phyloP scores from a whole-genome alignment of 2,329 filamentous ascomycete species.

The Amauroascus verrucosus region DNA sequence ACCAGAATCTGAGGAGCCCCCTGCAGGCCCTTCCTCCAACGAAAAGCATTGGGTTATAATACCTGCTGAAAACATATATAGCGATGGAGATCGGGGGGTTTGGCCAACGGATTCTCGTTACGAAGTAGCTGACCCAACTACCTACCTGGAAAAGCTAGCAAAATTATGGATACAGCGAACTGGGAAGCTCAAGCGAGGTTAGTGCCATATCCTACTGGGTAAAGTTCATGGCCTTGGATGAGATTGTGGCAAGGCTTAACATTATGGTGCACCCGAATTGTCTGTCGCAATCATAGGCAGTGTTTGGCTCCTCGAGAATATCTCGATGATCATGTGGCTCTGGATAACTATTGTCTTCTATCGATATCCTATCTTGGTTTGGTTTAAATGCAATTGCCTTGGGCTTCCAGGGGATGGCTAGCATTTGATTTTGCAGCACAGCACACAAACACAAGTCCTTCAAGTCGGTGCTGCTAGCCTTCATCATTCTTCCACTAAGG shows the following conservation, averaged over 20 bases:
- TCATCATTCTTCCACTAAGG: too few relatives aligned
- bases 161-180: constrained; percentile 39
- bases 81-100: constrained; percentile 29
- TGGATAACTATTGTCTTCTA: neutral
- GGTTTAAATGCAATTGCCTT: neutral
- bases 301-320: neutral
- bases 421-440: neutral
- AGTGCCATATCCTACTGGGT: constrained; percentile 14
- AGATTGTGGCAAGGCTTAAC: neutral
- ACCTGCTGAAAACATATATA: constrained; percentile 27
- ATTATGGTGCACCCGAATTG: neutral
- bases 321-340: neutral
- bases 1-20: neutral
- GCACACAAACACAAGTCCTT: neutral
- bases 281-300: neutral
- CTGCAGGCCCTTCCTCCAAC: neutral
- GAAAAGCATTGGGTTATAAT: constrained; percentile 18
- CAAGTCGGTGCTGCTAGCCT: neutral
- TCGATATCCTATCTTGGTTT: neutral
- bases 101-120: constrained; percentile 32
- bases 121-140: constrained; percentile 25
- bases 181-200: constrained; percentile 31
- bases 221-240: neutral
- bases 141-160: constrained; percentile 42
- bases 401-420: neutral